Evolutionary conservation across 2,329 filamentous ascomycete species (phyloP).

Genomic region (Xylogone sp.): DNA sequence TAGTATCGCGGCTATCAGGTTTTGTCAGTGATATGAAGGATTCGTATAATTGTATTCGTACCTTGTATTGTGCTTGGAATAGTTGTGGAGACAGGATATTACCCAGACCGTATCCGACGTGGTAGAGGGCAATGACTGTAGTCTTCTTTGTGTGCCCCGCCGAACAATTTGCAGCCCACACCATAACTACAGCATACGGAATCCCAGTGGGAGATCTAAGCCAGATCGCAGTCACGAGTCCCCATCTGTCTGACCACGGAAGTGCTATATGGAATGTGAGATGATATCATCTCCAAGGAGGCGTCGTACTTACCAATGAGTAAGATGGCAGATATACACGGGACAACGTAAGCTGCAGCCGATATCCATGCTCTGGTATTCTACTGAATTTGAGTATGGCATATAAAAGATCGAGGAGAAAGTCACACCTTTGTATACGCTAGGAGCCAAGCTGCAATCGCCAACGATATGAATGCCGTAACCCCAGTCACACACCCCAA

Average conservation of each 20-base stretch:
- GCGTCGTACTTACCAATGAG: neutral
- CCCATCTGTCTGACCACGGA: neutral
- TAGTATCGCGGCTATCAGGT: conserved; percentile 23
- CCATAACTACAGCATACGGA: neutral
- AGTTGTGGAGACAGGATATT: conserved; percentile 38
- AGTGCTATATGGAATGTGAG: neutral
- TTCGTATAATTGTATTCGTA: neutral
- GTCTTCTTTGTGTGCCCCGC: conserved; percentile 42
- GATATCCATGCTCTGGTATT: conserved; percentile 23
- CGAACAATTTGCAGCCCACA: conserved; percentile 11
- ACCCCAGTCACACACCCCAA: conserved; percentile 28
- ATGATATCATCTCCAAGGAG: too few species aligned
- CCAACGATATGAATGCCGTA: conserved; percentile 23
- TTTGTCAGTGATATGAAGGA: neutral
- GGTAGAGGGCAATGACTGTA: conserved; percentile 36
- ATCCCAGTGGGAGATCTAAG: neutral
- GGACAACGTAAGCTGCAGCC: conserved; percentile 22
- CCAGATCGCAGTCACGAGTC: neutral
- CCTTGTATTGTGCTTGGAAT: conserved; percentile 13
- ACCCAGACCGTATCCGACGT: conserved; percentile 36
- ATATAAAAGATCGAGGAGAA: too few species aligned
- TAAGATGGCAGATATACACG: neutral
- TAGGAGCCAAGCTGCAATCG: conserved; percentile 24
- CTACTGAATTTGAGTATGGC: neutral
- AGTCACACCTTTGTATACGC: conserved; percentile 25